Conservation (phyloP, 1,139 yeast genomes). For the Candida tropicalis region DNA sequence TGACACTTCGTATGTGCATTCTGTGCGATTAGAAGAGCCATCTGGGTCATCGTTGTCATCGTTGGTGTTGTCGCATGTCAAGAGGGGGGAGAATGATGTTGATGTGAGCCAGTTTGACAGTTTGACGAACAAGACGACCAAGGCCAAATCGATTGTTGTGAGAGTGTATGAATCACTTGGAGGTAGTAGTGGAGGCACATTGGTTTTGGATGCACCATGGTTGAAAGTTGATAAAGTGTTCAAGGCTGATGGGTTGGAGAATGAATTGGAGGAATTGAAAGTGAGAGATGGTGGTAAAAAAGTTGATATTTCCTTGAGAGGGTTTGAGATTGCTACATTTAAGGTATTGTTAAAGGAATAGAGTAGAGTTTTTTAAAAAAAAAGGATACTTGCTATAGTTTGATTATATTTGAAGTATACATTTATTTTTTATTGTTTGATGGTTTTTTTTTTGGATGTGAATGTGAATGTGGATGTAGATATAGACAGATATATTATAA, state of each 20-base stretch:
- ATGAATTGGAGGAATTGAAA: constrained; percentile 41
- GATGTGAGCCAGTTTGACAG: constrained; percentile 48
- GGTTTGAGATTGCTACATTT: constrained; percentile 78
- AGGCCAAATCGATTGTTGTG: constrained; percentile 58
- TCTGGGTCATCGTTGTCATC: too few relatives aligned
- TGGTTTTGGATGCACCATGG: constrained; percentile 37
- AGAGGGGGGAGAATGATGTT: constrained; percentile 85
- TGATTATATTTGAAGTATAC: too few relatives aligned
- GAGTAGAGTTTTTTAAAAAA: not conserved
- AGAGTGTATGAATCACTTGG: constrained; percentile 89
- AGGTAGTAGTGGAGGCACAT: constrained; percentile 60
- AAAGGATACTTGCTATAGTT: too few relatives aligned
- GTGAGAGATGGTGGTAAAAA: constrained; percentile 23
- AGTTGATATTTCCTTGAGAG: constrained; percentile 55
- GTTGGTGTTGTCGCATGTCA: constrained; percentile 72
- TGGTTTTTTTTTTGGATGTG: too few relatives aligned
- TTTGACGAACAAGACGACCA: constrained; percentile 32
- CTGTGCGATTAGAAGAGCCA: constrained; percentile 30
- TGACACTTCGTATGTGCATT: constrained; percentile 23
- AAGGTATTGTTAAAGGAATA: constrained; percentile 43
- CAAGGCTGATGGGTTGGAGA: constrained; percentile 74
- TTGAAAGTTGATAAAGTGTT: constrained; percentile 50
- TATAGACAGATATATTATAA: too few relatives aligned
- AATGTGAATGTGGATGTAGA: too few relatives aligned
- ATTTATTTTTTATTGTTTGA: too few relatives aligned